phyloP scores from a whole-genome alignment of 768 basidiomycete species.

The Crepidotus variabilis region DNA sequence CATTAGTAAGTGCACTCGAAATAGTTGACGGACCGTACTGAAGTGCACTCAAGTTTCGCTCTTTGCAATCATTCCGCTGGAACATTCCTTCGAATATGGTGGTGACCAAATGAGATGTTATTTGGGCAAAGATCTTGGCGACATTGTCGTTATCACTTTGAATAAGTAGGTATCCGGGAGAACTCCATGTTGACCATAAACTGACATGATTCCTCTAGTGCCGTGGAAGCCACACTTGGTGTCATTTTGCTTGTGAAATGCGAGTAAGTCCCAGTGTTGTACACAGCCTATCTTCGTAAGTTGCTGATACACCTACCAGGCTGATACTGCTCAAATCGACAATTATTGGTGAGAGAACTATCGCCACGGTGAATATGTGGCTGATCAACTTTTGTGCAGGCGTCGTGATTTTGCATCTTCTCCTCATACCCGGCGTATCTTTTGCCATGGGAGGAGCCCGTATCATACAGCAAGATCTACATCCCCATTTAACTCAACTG shows the following conservation, averaged over 20 bases:
- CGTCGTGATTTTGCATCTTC: slow-evolving; percentile 69
- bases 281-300: background rate
- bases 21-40: background rate
- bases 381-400: slow-evolving; percentile 31
- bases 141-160: slow-evolving; percentile 59
- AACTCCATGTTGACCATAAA: background rate
- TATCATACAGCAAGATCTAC: slow-evolving; percentile 62
- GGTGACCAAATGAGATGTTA: slow-evolving; percentile 55
- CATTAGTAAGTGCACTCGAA: slow-evolving; percentile 32
- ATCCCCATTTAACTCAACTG: slow-evolving; percentile 60
- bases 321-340: slow-evolving; percentile 66
- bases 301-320: slow-evolving; percentile 25
- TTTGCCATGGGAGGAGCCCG: slow-evolving; percentile 73
- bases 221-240: slow-evolving; percentile 69
- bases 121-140: slow-evolving; percentile 59
- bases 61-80: slow-evolving; percentile 62
- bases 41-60: slow-evolving; percentile 46
- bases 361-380: no score
- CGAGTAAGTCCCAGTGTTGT: slow-evolving; percentile 45
- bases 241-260: slow-evolving; percentile 67
- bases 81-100: slow-evolving; percentile 63
- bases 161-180: slow-evolving; percentile 49
- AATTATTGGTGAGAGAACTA: slow-evolving; percentile 57
- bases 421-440: slow-evolving; percentile 65
- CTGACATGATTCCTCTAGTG: slow-evolving; percentile 29